Conservation (phyloP, 2,329 filamentous ascomycete genomes). For the Phialocephala subalpina region DNA sequence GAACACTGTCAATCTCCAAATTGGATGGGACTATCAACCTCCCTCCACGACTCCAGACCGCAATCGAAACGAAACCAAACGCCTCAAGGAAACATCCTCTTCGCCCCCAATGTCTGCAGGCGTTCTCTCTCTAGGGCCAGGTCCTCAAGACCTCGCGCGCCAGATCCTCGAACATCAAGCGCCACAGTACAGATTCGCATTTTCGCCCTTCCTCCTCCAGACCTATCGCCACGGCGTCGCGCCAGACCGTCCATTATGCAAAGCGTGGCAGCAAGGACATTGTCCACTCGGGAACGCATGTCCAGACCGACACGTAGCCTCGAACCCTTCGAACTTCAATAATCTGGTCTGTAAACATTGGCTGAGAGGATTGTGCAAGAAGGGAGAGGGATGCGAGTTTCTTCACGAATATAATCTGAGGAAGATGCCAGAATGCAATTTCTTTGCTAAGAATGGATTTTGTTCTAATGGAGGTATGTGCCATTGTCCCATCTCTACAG, state of each 20-base stretch:
- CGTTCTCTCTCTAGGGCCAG: slow-evolving; percentile 37
- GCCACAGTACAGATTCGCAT: slow-evolving; percentile 75
- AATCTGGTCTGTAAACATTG: slow-evolving; percentile 98
- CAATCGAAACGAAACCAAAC: background rate
- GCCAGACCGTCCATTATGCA: slow-evolving; percentile 81
- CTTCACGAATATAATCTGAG: slow-evolving; percentile 98
- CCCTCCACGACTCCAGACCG: background rate
- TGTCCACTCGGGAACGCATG: slow-evolving; percentile 87
- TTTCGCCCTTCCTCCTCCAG: slow-evolving; percentile 83
- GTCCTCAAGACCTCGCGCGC: slow-evolving; percentile 40
- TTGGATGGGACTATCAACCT: too few species aligned
- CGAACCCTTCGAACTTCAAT: slow-evolving; percentile 64
- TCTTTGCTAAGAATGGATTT: slow-evolving; percentile 91
- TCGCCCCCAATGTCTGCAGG: slow-evolving; percentile 22
- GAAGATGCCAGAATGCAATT: slow-evolving; percentile 98
- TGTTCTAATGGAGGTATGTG: slow-evolving; percentile 79
- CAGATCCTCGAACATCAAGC: slow-evolving; percentile 65
- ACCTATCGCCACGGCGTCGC: slow-evolving; percentile 88
- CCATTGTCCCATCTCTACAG: background rate
- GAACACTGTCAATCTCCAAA: background rate
- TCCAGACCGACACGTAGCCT: slow-evolving; percentile 77
- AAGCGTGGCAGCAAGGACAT: slow-evolving; percentile 83
- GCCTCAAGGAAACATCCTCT: slow-evolving; percentile 2
- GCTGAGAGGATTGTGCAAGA: slow-evolving; percentile 96
- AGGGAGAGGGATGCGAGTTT: slow-evolving; percentile 96